phyloP scores from a whole-genome alignment of 345 rosid genomes.

The Pugionium dolabratum region DNA sequence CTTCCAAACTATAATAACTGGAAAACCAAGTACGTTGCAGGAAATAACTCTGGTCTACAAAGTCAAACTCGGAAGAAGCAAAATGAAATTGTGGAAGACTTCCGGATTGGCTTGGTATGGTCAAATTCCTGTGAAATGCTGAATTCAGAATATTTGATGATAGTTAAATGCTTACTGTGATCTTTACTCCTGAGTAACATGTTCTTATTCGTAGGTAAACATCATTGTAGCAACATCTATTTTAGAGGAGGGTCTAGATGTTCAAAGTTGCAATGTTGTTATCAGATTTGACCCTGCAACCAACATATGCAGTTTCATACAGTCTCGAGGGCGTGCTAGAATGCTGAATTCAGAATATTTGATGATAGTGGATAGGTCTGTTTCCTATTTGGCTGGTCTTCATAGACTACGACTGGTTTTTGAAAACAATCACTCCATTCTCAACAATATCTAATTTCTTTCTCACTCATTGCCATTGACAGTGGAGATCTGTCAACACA shows the following conservation, averaged over 20 bases:
- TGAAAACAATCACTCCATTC: neutral
- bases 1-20: conserved; percentile 58
- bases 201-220: conserved; percentile 59
- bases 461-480: conserved; percentile 11
- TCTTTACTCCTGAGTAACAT: conserved; percentile 14
- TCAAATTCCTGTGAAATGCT: conserved; percentile 1
- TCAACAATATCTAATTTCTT: conserved; percentile 8
- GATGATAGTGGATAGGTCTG: conserved; percentile 72
- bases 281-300: conserved; percentile 80
- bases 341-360: conserved; percentile 77
- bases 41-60: conserved; percentile 59
- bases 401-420: neutral
- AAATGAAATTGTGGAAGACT: conserved; percentile 76
- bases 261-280: conserved; percentile 86
- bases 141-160: neutral
- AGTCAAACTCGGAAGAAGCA: conserved; percentile 64
- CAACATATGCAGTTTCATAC: conserved; percentile 88
- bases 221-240: conserved; percentile 90
- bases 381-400: neutral
- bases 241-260: conserved; percentile 95
- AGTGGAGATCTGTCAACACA: conserved; percentile 59
- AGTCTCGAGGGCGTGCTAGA: conserved; percentile 98
- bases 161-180: neutral
- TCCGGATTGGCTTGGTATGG: conserved; percentile 71
- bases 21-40: conserved; percentile 74